Base-by-base conservation (phyloP, 257 asterid species). In the Petunia axillaris region DNA sequence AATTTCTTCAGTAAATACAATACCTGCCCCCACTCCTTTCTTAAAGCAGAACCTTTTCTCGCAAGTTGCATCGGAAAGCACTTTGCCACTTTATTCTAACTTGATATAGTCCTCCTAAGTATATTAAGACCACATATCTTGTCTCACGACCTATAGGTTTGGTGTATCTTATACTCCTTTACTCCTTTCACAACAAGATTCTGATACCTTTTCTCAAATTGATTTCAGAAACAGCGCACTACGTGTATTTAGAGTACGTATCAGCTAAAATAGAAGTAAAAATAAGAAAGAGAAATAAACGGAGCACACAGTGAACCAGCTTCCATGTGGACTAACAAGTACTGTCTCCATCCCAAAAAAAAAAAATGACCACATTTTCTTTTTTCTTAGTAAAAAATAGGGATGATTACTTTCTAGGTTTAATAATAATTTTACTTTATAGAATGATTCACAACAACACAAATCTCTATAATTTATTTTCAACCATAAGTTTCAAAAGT, bases 1-100 rank as follows among this genome's bases (percentile, higher is more conserved):
- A 63, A 73, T 77, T 79, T 76, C 60, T 80, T 60, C 82, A 59
- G 38, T 76, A 81, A 77, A 84, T 68, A 80, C 86, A 57, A 75
- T 64, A 79, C 81, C 74, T 25, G 25, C 80, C 77, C 81, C 85
- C 82, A 82, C 87, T 85, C 76, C 63, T 76, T 84, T 65, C 83
- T 67, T 39, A 78, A 81, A 84, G 81, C 80, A 78, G 82, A 58
- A 57, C 81, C 67, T 82, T 82, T 78, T 64, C 78, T 71, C 52
- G 79, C 86, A 76, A 76, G 74, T 80, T 84, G 87, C 85, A 57
- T 58, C 63, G 64, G 41, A 80, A 81, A 78, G 83, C 83, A 84
- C 63, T 81, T 57, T 16, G 54, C 77, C 65, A 78, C 87, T 85
- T 85, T 85, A 79, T 85, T 82, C 85, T 58, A 73, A 63, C 64